A percentile compares a stretch with the other conserved stretches of the same genome.
Conservation (phyloP, 2,329 filamentous ascomycete species). For the Ophiostoma pallidulum region DNA sequence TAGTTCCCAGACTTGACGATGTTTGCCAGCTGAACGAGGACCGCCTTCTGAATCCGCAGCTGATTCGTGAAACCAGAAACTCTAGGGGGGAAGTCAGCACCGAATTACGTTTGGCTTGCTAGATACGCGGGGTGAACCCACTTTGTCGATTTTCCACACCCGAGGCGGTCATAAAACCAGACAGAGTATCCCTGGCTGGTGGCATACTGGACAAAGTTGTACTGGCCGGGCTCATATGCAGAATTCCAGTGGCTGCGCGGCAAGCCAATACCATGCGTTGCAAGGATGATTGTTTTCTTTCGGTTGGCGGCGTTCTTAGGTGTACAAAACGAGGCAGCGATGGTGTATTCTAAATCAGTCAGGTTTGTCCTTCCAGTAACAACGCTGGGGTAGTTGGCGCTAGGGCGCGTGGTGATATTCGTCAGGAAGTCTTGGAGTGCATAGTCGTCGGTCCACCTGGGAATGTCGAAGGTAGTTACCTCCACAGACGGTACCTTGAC, state of each 20-base stretch:
- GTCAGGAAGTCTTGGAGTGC: not conserved
- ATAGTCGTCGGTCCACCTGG: not conserved
- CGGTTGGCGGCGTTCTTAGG: not conserved
- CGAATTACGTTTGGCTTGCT: no score
- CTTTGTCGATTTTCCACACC: not conserved
- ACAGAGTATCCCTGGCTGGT: slow-evolving; percentile 1
- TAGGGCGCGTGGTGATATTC: not conserved
- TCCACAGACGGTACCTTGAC: not conserved
- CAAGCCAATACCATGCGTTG: not conserved
- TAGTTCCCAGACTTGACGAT: not conserved
- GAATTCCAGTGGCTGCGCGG: not conserved
- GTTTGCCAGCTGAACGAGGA: not conserved
- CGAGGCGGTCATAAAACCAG: slow-evolving; percentile 5
- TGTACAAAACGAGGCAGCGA: not conserved
- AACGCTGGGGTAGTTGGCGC: not conserved
- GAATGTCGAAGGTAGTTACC: not conserved
- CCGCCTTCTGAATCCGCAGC: not conserved
- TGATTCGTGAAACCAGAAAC: not conserved
- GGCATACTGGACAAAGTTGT: slow-evolving; percentile 7
- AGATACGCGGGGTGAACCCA: not conserved
- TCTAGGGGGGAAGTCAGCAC: no score
- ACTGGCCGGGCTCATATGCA: not conserved
- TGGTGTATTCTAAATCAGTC: not conserved
- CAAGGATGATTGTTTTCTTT: slow-evolving; percentile 1
- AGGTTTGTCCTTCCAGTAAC: not conserved